phyloP scores from a whole-genome alignment of 495 filamentous ascomycete genomes.

The Tuber borchii region DNA sequence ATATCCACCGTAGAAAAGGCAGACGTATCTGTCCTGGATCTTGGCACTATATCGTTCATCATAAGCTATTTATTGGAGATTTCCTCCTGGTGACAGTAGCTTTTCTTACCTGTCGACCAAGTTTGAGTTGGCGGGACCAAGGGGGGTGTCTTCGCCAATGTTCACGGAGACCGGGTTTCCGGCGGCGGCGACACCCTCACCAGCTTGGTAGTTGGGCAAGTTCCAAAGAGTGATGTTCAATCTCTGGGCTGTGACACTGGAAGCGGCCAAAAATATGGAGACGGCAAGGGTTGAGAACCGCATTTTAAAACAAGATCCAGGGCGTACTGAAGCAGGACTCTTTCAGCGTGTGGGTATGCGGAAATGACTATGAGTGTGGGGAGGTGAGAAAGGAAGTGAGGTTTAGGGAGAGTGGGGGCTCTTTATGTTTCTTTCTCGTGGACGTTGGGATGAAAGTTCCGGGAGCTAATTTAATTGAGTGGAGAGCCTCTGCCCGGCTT shows the following conservation, averaged over 20 bases:
- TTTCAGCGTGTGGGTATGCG: not conserved
- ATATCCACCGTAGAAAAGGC: not conserved
- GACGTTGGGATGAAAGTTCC: not conserved
- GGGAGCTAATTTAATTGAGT: not conserved
- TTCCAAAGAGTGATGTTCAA: not conserved
- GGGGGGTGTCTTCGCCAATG: not conserved
- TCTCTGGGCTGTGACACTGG: not conserved
- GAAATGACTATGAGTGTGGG: not conserved
- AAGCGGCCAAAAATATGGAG: not conserved
- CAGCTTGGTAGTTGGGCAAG: not conserved
- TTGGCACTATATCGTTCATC: not conserved
- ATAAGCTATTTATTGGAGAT: not conserved
- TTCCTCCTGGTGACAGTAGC: not conserved
- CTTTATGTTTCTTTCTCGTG: not conserved
- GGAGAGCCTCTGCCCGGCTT: not conserved
- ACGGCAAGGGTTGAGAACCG: not conserved
- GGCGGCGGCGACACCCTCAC: not conserved
- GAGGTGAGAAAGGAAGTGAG: not conserved
- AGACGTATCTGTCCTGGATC: not conserved
- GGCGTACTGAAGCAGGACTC: not conserved
- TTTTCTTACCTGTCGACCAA: not conserved
- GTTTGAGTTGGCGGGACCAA: not conserved
- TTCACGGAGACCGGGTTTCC: not conserved
- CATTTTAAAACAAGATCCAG: not conserved
- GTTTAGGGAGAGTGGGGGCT: not conserved